phyloP scores from a whole-genome alignment of 169 alveolate species.

The Miamiensis avidus region DNA sequence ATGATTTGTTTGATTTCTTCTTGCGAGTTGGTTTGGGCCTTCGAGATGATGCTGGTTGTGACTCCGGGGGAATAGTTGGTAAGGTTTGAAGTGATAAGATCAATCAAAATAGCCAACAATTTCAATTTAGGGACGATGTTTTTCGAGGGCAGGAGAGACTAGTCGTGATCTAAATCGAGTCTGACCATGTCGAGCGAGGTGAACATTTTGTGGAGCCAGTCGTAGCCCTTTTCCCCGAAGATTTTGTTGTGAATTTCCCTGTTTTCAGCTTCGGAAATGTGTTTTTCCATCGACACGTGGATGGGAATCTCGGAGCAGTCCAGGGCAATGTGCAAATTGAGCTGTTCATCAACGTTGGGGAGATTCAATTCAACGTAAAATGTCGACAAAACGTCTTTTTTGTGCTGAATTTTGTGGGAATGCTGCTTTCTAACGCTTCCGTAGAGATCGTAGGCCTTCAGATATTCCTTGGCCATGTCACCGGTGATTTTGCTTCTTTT shows the following conservation, averaged over 20 bases:
- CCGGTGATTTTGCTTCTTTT: conserved; percentile 64
- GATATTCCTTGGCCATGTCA: conserved; percentile 72
- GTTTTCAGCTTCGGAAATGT: neutral
- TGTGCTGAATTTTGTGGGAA: conserved; percentile 1
- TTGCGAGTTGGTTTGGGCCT: neutral
- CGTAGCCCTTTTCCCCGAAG: conserved; percentile 28
- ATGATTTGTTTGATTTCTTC: neutral
- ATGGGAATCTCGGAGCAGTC: conserved; percentile 36
- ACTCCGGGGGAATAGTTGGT: neutral
- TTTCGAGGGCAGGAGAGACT: neutral
- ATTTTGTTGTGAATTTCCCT: neutral
- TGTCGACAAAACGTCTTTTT: conserved; percentile 39
- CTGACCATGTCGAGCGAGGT: conserved; percentile 5
- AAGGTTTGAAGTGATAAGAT: conserved; percentile 6
- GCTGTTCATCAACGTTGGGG: conserved; percentile 36
- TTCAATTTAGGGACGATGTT: conserved; percentile 6
- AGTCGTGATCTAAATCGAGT: neutral
- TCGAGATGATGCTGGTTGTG: neutral
- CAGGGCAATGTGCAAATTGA: conserved; percentile 53
- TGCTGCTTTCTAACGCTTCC: conserved; percentile 28
- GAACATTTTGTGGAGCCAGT: conserved; percentile 23
- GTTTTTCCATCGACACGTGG: conserved; percentile 35
- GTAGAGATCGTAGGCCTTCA: conserved; percentile 61
- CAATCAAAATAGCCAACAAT: conserved; percentile 8
- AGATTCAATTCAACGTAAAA: conserved; percentile 51